These are phyloP conservation scores for Abortiporus biennis DNA, from an alignment of 1,284 basidiomycete genomes.

Conservation along the genomic window DNA sequence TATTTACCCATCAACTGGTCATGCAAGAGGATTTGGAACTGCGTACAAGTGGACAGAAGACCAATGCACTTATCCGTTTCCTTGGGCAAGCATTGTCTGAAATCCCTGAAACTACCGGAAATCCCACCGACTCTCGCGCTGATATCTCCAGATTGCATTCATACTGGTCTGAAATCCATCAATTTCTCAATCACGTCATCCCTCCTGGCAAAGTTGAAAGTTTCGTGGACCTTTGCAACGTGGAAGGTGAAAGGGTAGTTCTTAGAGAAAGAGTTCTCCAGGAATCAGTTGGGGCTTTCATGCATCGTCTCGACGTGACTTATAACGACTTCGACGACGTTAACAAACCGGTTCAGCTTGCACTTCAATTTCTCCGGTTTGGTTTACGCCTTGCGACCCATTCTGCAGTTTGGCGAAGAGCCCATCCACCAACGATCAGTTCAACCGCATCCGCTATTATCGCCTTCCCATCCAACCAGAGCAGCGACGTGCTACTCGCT, in stretches of 20 bases:
- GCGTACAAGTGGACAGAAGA: constrained; percentile 53
- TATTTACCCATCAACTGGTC: constrained; percentile 47
- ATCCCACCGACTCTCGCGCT: constrained; percentile 27
- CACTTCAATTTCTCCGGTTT: constrained; percentile 63
- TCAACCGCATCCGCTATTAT: constrained; percentile 29
- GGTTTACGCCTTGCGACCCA: constrained; percentile 63
- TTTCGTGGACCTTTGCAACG: too few species aligned
- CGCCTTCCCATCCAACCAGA: constrained; percentile 48
- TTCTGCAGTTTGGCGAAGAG: constrained; percentile 11
- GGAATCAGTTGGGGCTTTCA: constrained; percentile 59
- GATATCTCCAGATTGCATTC: constrained; percentile 60
- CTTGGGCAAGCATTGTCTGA: constrained; percentile 34
- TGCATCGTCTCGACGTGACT: constrained; percentile 47
- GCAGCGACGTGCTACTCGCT: constrained; percentile 31
- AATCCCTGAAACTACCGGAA: constrained; percentile 15
- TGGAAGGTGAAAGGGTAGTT: too few species aligned
- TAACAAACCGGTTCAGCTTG: constrained; percentile 56
- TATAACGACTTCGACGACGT: constrained; percentile 72
- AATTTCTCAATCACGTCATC: constrained; percentile 60
- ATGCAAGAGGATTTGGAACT: constrained; percentile 57
- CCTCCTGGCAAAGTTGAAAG: constrained; percentile 40
- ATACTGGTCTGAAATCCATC: constrained; percentile 79
- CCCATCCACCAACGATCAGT: constrained; percentile 2
- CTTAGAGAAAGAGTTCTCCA: constrained; percentile 58
- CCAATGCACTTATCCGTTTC: constrained; percentile 43